Conservation (phyloP, 371 early-diverging fungal species). For the Rhizopus stolonifer region DNA sequence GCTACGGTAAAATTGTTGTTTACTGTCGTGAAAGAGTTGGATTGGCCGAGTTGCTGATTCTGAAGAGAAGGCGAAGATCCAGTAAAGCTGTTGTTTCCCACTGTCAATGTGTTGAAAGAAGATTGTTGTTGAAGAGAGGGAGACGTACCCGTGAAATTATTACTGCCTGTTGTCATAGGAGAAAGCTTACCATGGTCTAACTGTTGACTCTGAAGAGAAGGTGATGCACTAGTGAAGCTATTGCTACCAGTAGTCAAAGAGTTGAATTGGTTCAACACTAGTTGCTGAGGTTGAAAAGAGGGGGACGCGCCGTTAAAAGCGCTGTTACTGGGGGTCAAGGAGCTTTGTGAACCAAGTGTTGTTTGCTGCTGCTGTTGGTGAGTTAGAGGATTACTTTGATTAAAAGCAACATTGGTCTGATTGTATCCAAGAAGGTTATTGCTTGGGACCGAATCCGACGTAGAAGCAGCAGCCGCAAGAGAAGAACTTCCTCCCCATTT, state of each 20-base stretch:
- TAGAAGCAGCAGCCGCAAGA: slow-evolving; percentile 19
- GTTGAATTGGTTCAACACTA: too few species aligned
- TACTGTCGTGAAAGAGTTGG: background rate
- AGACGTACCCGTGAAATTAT: too few species aligned
- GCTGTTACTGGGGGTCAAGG: too few species aligned
- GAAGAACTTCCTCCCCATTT: slow-evolving; percentile 34
- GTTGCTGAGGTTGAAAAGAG: too few species aligned
- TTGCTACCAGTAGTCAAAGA: too few species aligned
- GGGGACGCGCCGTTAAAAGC: too few species aligned
- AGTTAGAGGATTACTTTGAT: slow-evolving; percentile 8
- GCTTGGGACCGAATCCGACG: slow-evolving; percentile 3
- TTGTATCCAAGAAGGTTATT: background rate
- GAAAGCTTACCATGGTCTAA: too few species aligned
- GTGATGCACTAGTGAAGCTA: background rate
- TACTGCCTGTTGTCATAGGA: too few species aligned
- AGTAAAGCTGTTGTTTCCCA: slow-evolving; percentile 8
- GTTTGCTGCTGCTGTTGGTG: slow-evolving; percentile 21
- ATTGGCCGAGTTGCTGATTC: slow-evolving; percentile 13
- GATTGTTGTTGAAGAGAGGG: too few species aligned
- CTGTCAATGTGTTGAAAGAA: too few species aligned
- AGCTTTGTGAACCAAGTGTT: slow-evolving; percentile 1
- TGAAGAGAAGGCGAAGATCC: slow-evolving; percentile 10
- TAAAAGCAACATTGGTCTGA: slow-evolving; percentile 14
- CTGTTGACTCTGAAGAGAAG: background rate
- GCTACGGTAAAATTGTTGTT: slow-evolving; percentile 12